These are phyloP conservation scores for Zymoseptoria ardabiliae DNA, from an alignment of 2,329 filamentous ascomycete species.

Conservation along the genomic window DNA sequence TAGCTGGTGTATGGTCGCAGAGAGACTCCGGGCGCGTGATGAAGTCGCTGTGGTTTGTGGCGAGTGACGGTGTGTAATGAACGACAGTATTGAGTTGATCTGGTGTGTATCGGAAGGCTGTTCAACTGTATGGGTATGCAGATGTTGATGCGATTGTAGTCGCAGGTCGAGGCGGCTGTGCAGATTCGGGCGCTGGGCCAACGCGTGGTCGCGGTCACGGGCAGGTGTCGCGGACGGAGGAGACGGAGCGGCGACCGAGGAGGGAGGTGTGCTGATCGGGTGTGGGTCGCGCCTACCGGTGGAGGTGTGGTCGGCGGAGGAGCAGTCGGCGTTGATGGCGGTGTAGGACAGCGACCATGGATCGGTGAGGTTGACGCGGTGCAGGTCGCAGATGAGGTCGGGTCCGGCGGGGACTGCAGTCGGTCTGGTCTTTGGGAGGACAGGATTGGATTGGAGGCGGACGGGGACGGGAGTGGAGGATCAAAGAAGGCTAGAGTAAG, in stretches of 20 bases:
- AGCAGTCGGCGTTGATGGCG: neutral
- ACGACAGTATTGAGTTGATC: neutral
- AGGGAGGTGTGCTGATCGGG: neutral
- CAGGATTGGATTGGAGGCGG: neutral
- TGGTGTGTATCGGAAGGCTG: neutral
- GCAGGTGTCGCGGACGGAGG: neutral
- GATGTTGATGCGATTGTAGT: neutral
- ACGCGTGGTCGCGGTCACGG: neutral
- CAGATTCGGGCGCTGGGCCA: neutral
- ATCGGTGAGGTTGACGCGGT: neutral
- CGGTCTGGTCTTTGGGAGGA: too few species aligned
- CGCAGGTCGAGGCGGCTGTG: neutral
- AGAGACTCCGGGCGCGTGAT: neutral
- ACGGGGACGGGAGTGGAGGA: neutral
- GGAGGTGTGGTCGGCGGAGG: neutral
- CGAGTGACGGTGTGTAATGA: neutral
- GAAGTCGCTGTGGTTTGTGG: constrained; percentile 2
- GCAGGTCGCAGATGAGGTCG: constrained; percentile 6
- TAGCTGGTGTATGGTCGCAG: neutral
- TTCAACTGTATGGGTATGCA: neutral
- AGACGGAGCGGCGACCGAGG: neutral
- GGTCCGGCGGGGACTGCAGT: neutral
- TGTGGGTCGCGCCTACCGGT: neutral
- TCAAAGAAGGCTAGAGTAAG: neutral
- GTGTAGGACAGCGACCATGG: neutral